Percentiles rank a stretch among this genome's conserved stretches.
Conservation (phyloP, 2,329 filamentous ascomycete species). For the Penicillium sp. region DNA sequence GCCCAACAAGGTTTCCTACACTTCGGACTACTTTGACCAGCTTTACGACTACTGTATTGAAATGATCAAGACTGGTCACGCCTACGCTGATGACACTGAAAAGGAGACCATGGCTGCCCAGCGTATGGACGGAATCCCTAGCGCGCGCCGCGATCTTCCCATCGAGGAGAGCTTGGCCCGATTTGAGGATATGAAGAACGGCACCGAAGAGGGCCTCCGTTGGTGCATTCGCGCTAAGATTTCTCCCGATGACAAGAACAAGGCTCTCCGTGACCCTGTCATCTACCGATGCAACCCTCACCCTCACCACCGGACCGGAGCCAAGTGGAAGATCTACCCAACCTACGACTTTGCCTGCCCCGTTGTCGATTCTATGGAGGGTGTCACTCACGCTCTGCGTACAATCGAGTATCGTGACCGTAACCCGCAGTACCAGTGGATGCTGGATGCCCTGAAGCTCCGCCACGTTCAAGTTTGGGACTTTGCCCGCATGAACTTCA, state of each 20-base stretch:
- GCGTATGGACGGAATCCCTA: conserved; percentile 77
- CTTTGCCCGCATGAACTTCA: conserved; percentile 49
- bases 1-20: conserved; percentile 80
- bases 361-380: conserved; percentile 57
- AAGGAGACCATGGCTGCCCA: conserved; percentile 82
- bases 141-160: conserved; percentile 68
- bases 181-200: conserved; percentile 91
- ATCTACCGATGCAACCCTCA: conserved; percentile 87
- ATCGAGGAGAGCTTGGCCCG: conserved; percentile 78
- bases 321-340: conserved; percentile 60
- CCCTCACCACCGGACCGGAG: conserved; percentile 58
- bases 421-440: conserved; percentile 49
- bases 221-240: conserved; percentile 97
- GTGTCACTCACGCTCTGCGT: conserved; percentile 59
- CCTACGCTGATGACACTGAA: conserved; percentile 91
- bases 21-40: conserved; percentile 91
- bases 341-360: conserved; percentile 63
- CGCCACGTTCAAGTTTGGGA: conserved; percentile 47
- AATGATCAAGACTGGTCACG: conserved; percentile 79
- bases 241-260: conserved; percentile 85
- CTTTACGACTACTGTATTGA: conserved; percentile 79
- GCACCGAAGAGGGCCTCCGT: conserved; percentile 67
- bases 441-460: conserved; percentile 43
- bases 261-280: conserved; percentile 91
- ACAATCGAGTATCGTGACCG: conserved; percentile 51